Percentiles rank a stretch among this genome's conserved stretches.
These are phyloP conservation scores for Hysterangium stoloniferum DNA, from an alignment of 768 basidiomycete genomes.

Conservation along the genomic window DNA sequence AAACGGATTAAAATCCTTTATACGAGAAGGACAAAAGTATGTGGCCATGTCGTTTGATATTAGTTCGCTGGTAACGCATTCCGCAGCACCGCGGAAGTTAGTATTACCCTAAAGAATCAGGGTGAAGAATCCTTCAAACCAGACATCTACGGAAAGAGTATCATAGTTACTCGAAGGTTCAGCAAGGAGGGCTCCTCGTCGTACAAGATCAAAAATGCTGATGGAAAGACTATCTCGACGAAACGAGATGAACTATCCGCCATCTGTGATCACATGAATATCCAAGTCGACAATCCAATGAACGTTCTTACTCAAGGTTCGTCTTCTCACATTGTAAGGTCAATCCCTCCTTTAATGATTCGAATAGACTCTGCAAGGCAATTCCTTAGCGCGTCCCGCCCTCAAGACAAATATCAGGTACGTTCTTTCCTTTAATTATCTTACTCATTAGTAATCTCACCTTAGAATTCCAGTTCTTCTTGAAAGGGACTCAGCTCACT, in stretches of 20 bases:
- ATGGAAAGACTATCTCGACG: conserved; percentile 53
- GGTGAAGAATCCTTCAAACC: conserved; percentile 86
- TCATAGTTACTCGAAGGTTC: conserved; percentile 77
- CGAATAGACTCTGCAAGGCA: conserved; percentile 56
- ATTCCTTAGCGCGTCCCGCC: conserved; percentile 77
- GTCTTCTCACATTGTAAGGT: conserved; percentile 1
- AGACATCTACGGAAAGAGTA: conserved; percentile 78
- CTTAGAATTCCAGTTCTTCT: conserved; percentile 63
- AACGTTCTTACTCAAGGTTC: conserved; percentile 85
- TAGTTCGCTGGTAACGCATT: not conserved
- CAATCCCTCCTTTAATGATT: conserved; percentile 18
- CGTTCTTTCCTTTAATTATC: conserved; percentile 13
- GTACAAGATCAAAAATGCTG: conserved; percentile 77
- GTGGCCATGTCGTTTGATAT: conserved; percentile 17
- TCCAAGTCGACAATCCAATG: conserved; percentile 95
- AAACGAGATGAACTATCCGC: conserved; percentile 80
- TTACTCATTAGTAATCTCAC: conserved; percentile 6
- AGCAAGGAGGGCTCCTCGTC: conserved; percentile 63
- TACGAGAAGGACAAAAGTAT: conserved; percentile 76
- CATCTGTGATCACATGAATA: conserved; percentile 93
- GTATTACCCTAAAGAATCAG: conserved; percentile 78
- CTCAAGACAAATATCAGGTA: conserved; percentile 86
- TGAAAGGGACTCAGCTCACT: conserved; percentile 84
- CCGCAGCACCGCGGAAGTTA: conserved; percentile 61
- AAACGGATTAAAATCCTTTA: conserved; percentile 73